Evolutionary conservation across 306 rosid genomes (phyloP), one percentile per base, ranked within the genome.

Genomic region (Echinosophora koreensis): DNA sequence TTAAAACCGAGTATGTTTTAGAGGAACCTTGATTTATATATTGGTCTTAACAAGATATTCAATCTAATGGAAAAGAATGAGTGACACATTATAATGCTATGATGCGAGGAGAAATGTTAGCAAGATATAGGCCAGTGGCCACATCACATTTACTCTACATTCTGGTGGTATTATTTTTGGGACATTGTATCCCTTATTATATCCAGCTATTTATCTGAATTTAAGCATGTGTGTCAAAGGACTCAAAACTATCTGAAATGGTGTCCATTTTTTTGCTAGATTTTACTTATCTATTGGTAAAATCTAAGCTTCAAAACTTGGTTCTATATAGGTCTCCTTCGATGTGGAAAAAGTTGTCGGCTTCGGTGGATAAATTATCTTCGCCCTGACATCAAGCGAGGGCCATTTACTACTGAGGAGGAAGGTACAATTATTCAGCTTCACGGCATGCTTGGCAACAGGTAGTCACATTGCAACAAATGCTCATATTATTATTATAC

Each of bases 301-400:
- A 56, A 69, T 62, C 63, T 78, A 61, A 67, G 27, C 35, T 3
- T 58, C 1, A 28, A 38, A 71, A 38, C 37, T 22, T 74, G 74
- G 2, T 35, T 56, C 52, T 66, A 14, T 18, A 32, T 39, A 84
- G 88, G 86, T 44, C 89, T 86, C 30, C 86, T 82, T 57, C 70
- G 89, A 71, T 86, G 86, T 10, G 89, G 89, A 32, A 86, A 86
- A 69, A 86, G 89, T 54, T 86, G 89, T 46, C 82, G 89, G 6
- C 86, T 86, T 13, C 41, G 86, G 12, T 85, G 89, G 89, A 79
- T 85, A 85, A 85, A 85, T 59, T 85, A 85, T 66, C 89, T 85
- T 58, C 80, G 80, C 10, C 89, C 89, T 37, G 78, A 76, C 72
- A 82, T 85, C 51, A 86, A 86, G 69, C 89, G 86, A 0, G 86